A percentile compares a stretch with the other conserved stretches of the same genome.
Conservation (phyloP, 2,329 filamentous ascomycete species). For the Lasiodiplodia gonubiensis region DNA sequence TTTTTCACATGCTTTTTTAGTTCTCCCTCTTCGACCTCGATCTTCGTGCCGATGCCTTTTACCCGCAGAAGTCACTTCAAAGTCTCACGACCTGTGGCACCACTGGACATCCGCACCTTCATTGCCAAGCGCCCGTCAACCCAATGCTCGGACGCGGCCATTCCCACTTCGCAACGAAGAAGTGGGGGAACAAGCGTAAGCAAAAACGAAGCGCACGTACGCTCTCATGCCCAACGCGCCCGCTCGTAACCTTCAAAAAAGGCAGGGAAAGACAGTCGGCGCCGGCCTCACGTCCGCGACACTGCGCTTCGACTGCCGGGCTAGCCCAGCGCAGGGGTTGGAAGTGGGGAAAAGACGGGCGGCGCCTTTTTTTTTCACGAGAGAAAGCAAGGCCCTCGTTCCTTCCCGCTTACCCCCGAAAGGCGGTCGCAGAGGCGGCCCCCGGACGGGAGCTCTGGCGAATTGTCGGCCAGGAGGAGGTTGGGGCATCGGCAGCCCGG, state of each 20-base stretch:
- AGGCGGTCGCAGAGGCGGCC: constrained; percentile 15
- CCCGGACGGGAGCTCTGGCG: neutral
- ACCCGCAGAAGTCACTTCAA: neutral
- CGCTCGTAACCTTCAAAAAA: neutral
- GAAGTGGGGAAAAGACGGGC: constrained; percentile 9
- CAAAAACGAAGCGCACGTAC: constrained; percentile 3
- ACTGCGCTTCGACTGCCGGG: constrained; percentile 3
- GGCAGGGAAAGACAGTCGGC: constrained; percentile 6
- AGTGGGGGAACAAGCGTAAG: constrained; percentile 16
- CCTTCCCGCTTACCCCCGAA: constrained; percentile 24
- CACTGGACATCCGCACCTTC: neutral
- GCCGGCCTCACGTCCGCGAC: constrained; percentile 1
- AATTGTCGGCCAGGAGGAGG: neutral
- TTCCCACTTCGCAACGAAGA: neutral
- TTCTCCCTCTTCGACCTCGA: neutral
- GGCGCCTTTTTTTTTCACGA: neutral
- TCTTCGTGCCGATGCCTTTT: neutral
- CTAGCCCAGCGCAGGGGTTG: neutral
- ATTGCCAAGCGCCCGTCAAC: constrained; percentile 7
- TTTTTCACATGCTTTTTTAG: neutral
- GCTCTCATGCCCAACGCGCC: constrained; percentile 3
- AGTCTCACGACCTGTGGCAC: constrained; percentile 16
- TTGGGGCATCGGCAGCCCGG: neutral
- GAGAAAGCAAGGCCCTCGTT: neutral
- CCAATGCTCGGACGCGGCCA: constrained; percentile 1